Conservation (phyloP, 441 rosid genomes). For the Eugenia klotzschiana region DNA sequence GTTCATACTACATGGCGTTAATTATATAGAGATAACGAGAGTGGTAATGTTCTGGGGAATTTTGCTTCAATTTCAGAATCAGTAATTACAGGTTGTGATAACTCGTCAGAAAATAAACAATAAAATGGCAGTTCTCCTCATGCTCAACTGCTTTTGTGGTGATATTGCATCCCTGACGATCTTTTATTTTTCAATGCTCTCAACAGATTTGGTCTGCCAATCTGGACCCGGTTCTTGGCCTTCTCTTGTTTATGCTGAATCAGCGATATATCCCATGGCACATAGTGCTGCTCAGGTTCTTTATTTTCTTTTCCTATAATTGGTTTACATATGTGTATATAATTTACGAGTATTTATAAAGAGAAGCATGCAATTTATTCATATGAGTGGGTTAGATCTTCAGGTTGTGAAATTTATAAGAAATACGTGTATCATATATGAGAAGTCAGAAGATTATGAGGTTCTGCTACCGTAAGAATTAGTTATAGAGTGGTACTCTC, state of each 20-base stretch:
- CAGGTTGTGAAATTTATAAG: not conserved
- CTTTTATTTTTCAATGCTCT: not conserved
- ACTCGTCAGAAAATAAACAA: not conserved
- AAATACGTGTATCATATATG: not conserved
- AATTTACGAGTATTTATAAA: not conserved
- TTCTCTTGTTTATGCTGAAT: constrained; percentile 65
- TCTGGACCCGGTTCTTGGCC: constrained; percentile 98
- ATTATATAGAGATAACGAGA: not conserved
- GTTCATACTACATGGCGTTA: not conserved
- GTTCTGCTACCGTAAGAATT: not conserved
- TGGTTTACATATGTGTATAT: not conserved
- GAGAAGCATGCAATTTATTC: not conserved
- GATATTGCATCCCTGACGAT: not conserved
- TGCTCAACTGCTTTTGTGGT: not conserved
- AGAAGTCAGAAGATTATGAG: not conserved
- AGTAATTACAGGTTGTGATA: not conserved
- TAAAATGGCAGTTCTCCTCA: not conserved
- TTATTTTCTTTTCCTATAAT: not conserved
- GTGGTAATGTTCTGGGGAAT: not conserved
- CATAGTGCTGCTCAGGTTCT: constrained; percentile 97
- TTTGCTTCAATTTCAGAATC: not conserved
- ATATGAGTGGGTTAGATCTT: not conserved
- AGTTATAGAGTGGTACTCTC: not conserved
- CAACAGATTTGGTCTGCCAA: constrained; percentile 89
- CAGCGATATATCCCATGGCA: constrained; percentile 92